Percentiles rank a stretch among this genome's conserved stretches.
Evolutionary conservation across 148 eudicot species (phyloP).

Genomic region (Arbutus unedo): DNA sequence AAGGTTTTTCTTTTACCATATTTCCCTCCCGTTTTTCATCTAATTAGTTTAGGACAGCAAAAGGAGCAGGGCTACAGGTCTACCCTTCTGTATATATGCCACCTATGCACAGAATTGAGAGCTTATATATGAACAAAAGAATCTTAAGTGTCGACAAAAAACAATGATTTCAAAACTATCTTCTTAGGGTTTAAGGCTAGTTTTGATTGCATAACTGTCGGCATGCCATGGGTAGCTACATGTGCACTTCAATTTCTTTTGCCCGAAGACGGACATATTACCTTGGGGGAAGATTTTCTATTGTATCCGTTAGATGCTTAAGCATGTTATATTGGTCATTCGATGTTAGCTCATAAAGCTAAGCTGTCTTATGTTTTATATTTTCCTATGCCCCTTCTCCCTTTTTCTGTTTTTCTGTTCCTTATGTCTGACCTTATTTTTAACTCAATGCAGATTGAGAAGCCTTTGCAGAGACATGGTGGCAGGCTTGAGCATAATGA

Average conservation of each 20-base stretch:
- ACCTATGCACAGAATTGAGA: background rate
- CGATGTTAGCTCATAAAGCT: background rate
- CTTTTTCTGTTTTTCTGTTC: background rate
- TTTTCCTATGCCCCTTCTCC: background rate
- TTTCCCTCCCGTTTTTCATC: background rate
- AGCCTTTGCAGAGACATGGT: conserved; percentile 94
- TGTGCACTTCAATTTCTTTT: background rate
- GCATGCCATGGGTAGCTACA: background rate
- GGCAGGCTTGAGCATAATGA: conserved; percentile 92
- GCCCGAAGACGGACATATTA: background rate
- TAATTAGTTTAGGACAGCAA: background rate
- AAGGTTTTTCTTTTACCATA: background rate
- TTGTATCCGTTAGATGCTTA: background rate
- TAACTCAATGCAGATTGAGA: conserved; percentile 52
- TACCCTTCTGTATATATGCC: background rate
- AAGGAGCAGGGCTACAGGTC: background rate
- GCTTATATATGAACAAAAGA: background rate
- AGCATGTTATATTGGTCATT: background rate
- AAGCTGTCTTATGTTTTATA: background rate
- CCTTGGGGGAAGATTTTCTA: background rate
- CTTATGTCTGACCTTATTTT: background rate
- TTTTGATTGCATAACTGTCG: background rate
- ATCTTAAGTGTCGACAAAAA: background rate
- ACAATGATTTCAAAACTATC: background rate
- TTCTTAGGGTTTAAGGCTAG: background rate